Conservation (phyloP, 164 flowering plant genomes). For the Stephania yunnanensis region DNA sequence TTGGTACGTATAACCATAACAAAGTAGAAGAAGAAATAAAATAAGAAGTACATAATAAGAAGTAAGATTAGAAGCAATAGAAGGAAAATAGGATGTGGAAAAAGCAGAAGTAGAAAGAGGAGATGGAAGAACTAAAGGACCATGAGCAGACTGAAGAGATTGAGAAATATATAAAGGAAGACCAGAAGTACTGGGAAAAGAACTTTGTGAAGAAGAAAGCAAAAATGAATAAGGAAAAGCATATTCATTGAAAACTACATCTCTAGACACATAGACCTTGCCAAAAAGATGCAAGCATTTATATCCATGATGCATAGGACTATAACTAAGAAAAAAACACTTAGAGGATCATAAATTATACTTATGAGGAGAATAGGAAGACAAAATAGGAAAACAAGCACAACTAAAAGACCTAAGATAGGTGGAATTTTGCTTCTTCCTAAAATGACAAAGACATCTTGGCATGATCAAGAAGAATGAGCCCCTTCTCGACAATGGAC, state of each 20-base stretch:
- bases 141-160: too few species aligned
- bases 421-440: neutral
- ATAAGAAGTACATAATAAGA: too few species aligned
- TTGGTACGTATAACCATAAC: neutral
- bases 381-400: neutral
- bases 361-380: neutral
- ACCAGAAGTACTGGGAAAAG: neutral
- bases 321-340: neutral
- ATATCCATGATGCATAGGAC: neutral
- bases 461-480: neutral
- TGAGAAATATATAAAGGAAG: neutral
- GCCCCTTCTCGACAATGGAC: neutral
- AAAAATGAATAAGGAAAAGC: neutral
- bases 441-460: neutral
- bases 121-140: too few species aligned
- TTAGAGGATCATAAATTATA: neutral
- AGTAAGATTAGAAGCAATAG: too few species aligned
- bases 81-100: too few species aligned
- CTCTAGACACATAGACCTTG: neutral
- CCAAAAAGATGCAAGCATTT: neutral
- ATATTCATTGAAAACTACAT: neutral
- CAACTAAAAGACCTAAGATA: neutral
- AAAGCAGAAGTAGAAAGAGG: too few species aligned
- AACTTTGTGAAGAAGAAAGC: neutral
- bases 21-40: too few species aligned